These are phyloP conservation scores for Styphnolobium japonicum DNA, from an alignment of 306 rosid genomes.

Conservation along the genomic window DNA sequence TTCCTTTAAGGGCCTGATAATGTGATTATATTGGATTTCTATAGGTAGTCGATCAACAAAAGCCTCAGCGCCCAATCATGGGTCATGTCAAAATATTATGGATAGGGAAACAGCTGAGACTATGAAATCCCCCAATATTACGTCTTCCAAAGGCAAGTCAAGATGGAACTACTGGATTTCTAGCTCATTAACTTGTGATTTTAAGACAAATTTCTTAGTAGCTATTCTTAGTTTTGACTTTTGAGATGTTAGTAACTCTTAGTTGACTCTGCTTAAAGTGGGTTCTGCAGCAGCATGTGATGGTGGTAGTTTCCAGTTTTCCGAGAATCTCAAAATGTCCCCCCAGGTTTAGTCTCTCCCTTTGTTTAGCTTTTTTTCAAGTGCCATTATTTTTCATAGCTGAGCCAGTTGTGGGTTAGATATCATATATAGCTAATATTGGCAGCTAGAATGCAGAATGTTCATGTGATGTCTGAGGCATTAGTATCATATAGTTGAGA, in stretches of 20 bases:
- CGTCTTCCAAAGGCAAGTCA: slow-evolving; percentile 47
- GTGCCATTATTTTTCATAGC: slow-evolving; percentile 14
- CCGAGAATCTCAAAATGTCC: slow-evolving; percentile 27
- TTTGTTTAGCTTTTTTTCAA: not conserved
- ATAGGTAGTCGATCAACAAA: slow-evolving; percentile 27
- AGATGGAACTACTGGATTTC: slow-evolving; percentile 18
- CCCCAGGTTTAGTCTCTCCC: slow-evolving; percentile 51
- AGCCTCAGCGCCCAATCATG: slow-evolving; percentile 6
- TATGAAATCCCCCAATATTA: slow-evolving; percentile 17
- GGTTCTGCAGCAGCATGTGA: slow-evolving; percentile 45
- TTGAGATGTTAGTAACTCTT: not conserved
- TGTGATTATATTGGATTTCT: slow-evolving; percentile 29
- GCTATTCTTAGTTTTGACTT: not conserved
- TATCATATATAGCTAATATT: not conserved
- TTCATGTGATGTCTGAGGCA: slow-evolving; percentile 14
- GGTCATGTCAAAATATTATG: slow-evolving; percentile 19
- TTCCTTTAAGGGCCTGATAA: slow-evolving; percentile 29
- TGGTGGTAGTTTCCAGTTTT: slow-evolving; percentile 25
- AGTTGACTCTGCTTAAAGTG: slow-evolving; percentile 18
- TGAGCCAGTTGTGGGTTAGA: not conserved
- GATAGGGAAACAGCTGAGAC: slow-evolving; percentile 24
- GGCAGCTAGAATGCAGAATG: slow-evolving; percentile 9
- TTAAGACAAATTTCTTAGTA: not conserved
- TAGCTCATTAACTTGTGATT: not conserved
- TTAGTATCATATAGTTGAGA: not conserved